phyloP scores from a whole-genome alignment of 2,329 filamentous ascomycete genomes.

The Pyricularia pennisetigena region DNA sequence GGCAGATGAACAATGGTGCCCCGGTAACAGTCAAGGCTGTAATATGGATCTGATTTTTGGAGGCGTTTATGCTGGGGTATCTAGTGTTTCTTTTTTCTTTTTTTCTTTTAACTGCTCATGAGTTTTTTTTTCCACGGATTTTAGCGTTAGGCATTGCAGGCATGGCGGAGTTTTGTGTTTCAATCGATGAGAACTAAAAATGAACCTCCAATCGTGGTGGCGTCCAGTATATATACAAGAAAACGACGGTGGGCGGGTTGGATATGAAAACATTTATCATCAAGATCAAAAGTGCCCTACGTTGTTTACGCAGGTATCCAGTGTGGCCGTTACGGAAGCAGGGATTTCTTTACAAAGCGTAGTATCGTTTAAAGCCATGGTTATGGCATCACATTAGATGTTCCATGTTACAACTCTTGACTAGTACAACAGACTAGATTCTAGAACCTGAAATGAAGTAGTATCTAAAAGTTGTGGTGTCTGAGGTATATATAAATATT shows the following conservation, averaged over 20 bases:
- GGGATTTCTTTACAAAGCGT: not conserved
- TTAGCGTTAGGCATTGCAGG: not conserved
- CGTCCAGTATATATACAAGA: not conserved
- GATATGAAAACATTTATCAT: not conserved
- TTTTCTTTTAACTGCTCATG: not conserved
- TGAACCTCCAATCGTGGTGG: not conserved
- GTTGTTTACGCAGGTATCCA: not conserved
- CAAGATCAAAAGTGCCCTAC: not conserved
- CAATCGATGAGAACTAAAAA: not conserved
- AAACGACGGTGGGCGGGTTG: not conserved
- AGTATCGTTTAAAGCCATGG: not conserved
- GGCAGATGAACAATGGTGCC: no score
- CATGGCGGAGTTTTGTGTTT: not conserved
- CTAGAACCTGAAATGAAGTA: not conserved
- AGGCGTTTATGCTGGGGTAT: not conserved
- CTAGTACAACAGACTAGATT: not conserved
- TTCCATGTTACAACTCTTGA: not conserved
- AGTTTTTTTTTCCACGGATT: no score
- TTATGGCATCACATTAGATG: no score
- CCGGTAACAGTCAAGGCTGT: not conserved
- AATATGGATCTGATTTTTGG: not conserved
- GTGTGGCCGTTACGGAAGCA: no score
- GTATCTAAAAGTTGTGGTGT: not conserved
- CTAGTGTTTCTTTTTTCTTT: not conserved
- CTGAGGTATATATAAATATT: not conserved